These are phyloP conservation scores for Quercus berberidifolia DNA, from an alignment of 306 rosid species.

Conservation along the genomic window DNA sequence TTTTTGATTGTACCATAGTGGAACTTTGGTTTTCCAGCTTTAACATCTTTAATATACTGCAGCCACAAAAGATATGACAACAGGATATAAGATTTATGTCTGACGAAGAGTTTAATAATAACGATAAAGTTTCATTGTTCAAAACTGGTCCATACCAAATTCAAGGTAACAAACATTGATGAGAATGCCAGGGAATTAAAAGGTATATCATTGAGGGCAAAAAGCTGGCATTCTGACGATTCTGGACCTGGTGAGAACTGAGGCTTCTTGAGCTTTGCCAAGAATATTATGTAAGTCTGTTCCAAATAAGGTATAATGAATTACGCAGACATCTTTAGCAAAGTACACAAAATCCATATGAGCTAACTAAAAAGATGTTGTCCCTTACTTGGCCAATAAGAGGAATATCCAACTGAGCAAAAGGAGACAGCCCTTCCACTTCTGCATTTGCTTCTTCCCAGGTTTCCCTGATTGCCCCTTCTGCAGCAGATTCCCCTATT, in stretches of 20 bases:
- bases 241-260: constrained; percentile 97
- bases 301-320: constrained; percentile 28
- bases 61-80: constrained; percentile 26
- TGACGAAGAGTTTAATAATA: not conserved
- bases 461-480: constrained; percentile 96
- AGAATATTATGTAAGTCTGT: constrained; percentile 86
- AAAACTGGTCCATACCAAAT: constrained; percentile 57
- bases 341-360: constrained; percentile 13
- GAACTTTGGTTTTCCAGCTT: constrained; percentile 65
- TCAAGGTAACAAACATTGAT: constrained; percentile 89
- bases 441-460: constrained; percentile 97
- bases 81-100: constrained; percentile 1
- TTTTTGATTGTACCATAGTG: constrained; percentile 89
- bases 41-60: constrained; percentile 84
- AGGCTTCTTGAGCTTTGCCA: constrained; percentile 79
- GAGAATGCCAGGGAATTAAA: constrained; percentile 84
- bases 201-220: constrained; percentile 79
- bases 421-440: constrained; percentile 81
- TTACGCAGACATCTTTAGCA: constrained; percentile 21
- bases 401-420: constrained; percentile 95
- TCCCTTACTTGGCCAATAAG: constrained; percentile 82
- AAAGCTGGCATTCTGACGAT: constrained; percentile 81
- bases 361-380: not conserved
- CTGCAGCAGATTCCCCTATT: constrained; percentile 92
- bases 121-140: constrained; percentile 1